Evolutionary conservation across 345 rosid genomes (phyloP).

Genomic region (Brassica juncea): DNA sequence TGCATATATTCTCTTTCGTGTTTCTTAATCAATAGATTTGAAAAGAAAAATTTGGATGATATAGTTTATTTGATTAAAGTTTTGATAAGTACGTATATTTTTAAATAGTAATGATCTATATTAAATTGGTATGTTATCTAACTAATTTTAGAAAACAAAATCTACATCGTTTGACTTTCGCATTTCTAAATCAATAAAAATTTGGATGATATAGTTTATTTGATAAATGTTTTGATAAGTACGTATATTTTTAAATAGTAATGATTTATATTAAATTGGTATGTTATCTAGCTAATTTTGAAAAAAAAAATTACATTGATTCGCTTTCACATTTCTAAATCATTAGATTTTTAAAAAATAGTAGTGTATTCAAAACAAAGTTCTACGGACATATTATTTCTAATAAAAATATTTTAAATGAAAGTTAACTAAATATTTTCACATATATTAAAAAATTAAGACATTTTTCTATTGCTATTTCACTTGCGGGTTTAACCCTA

Average conservation of each 20-base stretch:
- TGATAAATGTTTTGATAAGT: neutral
- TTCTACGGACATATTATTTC: neutral
- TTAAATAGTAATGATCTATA: neutral
- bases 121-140: neutral
- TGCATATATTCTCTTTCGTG: too few species aligned
- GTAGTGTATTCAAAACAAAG: neutral
- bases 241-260: neutral
- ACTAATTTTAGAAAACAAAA: neutral
- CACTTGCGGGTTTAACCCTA: neutral
- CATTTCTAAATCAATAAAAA: neutral
- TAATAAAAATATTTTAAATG: neutral
- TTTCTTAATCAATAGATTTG: too few species aligned
- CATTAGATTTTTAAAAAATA: neutral
- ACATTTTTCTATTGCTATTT: neutral
- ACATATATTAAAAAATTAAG: neutral
- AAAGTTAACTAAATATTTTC: neutral
- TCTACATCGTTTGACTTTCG: neutral
- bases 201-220: neutral
- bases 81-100: neutral
- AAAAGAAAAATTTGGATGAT: neutral
- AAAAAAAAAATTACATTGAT: too few species aligned
- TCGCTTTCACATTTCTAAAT: too few species aligned
- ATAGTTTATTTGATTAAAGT: neutral
- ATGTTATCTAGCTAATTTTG: too few species aligned
- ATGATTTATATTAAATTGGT: too few species aligned